Evolutionary conservation across 495 filamentous ascomycete species (phyloP), one percentile per base, ranked within the genome.

Genomic region (Glonium stellatum): DNA sequence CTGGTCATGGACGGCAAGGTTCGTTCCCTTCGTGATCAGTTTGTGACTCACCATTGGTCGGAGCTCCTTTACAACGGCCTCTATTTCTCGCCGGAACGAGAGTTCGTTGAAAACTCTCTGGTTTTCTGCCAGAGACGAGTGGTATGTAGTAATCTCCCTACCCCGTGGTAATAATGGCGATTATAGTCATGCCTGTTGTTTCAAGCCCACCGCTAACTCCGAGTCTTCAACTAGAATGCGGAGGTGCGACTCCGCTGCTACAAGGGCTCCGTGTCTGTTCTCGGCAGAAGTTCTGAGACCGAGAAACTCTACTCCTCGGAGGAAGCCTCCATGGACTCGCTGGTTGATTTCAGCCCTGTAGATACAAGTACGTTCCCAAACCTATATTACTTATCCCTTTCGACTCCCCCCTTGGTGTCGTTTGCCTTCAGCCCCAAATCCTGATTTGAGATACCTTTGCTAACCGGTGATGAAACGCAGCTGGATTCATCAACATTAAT

Each of bases 401-500:
- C 10, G 1, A 11, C 13, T 44, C 39, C 10, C 13, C 13, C 39
- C 39, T n/a, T n/a, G 39, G 4, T 44, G 10, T 44, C 1, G 12
- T 11, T 44, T 18, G 39, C 10, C 39, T 52, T n/a, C 21, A 52
- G 21, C 48, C 4, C 27, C 48, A n/a, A 12, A 54, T 36, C n/a
- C n/a, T n/a, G n/a, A n/a, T n/a, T n/a, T n/a, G n/a, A n/a, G n/a
- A n/a, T n/a, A n/a, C n/a, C n/a, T n/a, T n/a, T n/a, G n/a, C n/a
- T n/a, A n/a, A n/a, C n/a, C n/a, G n/a, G n/a, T n/a, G n/a, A n/a
- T n/a, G n/a, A n/a, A n/a, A n/a, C n/a, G n/a, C n/a, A 54, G 52
- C 52, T 25, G 57, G 57, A 1, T 59, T 59, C 44, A 59, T 59
- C 44, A 59, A 53, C 57, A 59, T 59, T 25, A 59, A 52, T 18